A percentile compares a stretch with the other conserved stretches of the same genome.
phyloP scores from a whole-genome alignment of 257 asterid genomes.

The Solanum lignicaule region DNA sequence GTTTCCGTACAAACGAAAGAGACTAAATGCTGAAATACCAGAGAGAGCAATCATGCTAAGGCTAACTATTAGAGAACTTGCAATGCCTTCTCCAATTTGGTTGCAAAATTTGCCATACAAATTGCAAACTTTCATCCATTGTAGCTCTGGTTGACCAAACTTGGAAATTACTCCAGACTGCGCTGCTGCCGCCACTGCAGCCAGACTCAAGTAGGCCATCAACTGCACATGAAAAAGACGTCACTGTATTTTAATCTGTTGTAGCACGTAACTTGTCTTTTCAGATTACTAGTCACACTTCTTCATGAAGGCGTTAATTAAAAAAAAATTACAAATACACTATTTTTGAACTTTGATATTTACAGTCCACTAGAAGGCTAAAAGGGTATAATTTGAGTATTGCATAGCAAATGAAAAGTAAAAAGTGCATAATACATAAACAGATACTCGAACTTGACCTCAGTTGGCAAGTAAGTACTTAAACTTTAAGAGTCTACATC shows the following conservation, averaged over 20 bases:
- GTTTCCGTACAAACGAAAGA: constrained; percentile 75
- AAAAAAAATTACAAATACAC: neutral
- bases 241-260: neutral
- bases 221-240: constrained; percentile 24
- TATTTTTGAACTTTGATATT: neutral
- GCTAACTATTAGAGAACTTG: constrained; percentile 47
- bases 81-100: constrained; percentile 78
- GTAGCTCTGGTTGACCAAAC: constrained; percentile 63
- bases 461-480: neutral
- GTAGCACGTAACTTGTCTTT: neutral
- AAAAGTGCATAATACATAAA: neutral
- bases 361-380: neutral
- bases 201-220: constrained; percentile 61
- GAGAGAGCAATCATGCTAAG: constrained; percentile 52
- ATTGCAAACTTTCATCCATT: constrained; percentile 79
- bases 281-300: neutral
- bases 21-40: constrained; percentile 74
- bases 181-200: constrained; percentile 68
- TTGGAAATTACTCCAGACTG: constrained; percentile 61
- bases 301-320: neutral
- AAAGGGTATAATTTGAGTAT: neutral
- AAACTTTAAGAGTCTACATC: neutral
- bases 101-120: constrained; percentile 73
- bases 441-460: neutral
- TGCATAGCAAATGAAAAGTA: neutral